Percentiles rank a stretch among this genome's conserved stretches.
Conservation (phyloP, 2,329 filamentous ascomycete species). For the Coniochaeta ligniaria region DNA sequence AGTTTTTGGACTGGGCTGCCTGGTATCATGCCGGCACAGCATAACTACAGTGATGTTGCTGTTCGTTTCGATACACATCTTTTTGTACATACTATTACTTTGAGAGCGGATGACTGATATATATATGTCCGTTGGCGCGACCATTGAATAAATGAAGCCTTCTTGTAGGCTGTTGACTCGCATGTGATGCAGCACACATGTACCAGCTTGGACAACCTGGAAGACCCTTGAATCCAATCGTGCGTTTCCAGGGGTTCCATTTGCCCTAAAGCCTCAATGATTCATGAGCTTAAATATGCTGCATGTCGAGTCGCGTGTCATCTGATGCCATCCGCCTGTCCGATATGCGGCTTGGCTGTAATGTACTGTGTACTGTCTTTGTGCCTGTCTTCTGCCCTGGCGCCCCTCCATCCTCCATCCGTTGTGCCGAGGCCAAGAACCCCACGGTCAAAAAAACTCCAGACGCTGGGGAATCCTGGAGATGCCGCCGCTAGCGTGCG, state of each 20-base stretch:
- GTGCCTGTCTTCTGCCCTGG: neutral
- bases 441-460: neutral
- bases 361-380: neutral
- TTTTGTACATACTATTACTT: neutral
- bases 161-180: too few species aligned
- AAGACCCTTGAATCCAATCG: neutral
- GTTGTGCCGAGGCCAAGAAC: slow-evolving; percentile 7
- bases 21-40: neutral
- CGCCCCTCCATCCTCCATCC: neutral
- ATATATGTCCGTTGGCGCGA: neutral
- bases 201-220: too few species aligned
- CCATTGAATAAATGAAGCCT: too few species aligned
- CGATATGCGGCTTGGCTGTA: neutral
- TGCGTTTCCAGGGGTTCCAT: slow-evolving; percentile 3
- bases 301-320: neutral
- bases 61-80: neutral
- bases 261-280: slow-evolving; percentile 10
- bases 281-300: slow-evolving; percentile 3
- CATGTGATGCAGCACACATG: neutral
- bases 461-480: neutral
- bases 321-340: slow-evolving; percentile 4
- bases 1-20: neutral
- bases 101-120: neutral
- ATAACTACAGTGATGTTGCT: neutral
- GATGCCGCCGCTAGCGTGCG: neutral